Percentiles rank a stretch among this genome's conserved stretches.
Evolutionary conservation across 139 green algal genomes (phyloP).

Genomic region (Volvox reticuliferus): DNA sequence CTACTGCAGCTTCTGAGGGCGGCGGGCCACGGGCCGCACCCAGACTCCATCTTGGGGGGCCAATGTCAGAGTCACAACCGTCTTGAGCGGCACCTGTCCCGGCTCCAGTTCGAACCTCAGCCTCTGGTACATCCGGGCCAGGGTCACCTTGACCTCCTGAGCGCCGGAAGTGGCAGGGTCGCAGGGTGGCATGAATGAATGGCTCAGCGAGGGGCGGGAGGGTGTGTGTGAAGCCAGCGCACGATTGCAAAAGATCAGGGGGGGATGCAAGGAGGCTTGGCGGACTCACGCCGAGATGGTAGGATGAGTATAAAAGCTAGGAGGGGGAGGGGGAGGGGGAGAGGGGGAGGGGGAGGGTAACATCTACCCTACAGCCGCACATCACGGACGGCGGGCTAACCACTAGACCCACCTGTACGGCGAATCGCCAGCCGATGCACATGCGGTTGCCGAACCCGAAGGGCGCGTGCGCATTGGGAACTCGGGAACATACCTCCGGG

Average conservation of each 20-base stretch:
- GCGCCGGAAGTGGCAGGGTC: too few species aligned
- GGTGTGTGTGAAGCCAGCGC: too few species aligned
- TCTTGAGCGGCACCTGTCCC: conserved; percentile 61
- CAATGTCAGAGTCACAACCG: conserved; percentile 58
- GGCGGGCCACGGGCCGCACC: conserved; percentile 41
- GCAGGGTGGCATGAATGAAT: too few species aligned
- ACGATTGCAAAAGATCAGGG: too few species aligned
- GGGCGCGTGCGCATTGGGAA: conserved; percentile 31
- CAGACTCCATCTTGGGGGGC: conserved; percentile 57
- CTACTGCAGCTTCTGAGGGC: neutral
- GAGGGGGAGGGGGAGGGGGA: too few species aligned
- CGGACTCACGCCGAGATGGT: too few species aligned
- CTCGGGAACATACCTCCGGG: neutral
- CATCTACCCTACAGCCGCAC: too few species aligned
- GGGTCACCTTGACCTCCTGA: conserved; percentile 34
- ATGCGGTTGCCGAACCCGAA: conserved; percentile 61
- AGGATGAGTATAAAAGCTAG: too few species aligned
- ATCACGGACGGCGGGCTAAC: too few species aligned
- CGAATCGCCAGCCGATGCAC: conserved; percentile 67
- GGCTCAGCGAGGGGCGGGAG: too few species aligned
- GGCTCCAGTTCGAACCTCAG: conserved; percentile 63
- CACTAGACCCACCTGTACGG: conserved; percentile 40
- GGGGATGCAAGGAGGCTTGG: too few species aligned
- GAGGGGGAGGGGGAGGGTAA: too few species aligned
- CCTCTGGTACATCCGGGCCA: conserved; percentile 63